phyloP scores from a whole-genome alignment of 371 early-diverging fungal genomes.

The Mortierella sp. region DNA sequence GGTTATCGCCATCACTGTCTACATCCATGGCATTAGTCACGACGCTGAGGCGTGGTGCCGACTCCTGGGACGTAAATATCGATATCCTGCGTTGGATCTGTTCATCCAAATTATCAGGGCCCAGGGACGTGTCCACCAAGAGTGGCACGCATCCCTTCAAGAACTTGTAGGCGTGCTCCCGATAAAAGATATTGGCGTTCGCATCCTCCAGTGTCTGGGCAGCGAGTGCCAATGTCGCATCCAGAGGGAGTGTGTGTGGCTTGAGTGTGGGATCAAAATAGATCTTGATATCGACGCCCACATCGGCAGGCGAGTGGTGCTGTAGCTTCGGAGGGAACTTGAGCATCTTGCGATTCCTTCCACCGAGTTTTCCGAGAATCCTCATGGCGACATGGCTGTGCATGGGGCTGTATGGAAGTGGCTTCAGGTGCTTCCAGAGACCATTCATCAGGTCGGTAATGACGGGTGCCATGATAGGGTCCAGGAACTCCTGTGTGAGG shows the following conservation, averaged over 20 bases:
- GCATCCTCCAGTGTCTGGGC: conserved; percentile 69
- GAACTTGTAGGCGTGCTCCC: conserved; percentile 79
- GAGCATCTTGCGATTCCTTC: conserved; percentile 85
- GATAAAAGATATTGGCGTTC: conserved; percentile 62
- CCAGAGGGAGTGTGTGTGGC: conserved; percentile 66
- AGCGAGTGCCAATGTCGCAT: conserved; percentile 64
- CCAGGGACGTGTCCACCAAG: conserved; percentile 77
- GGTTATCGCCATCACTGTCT: conserved; percentile 45
- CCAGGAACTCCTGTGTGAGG: conserved; percentile 95
- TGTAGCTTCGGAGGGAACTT: conserved; percentile 73
- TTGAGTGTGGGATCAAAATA: conserved; percentile 69
- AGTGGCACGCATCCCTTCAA: conserved; percentile 75
- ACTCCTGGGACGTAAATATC: conserved; percentile 38
- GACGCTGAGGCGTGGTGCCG: conserved; percentile 15
- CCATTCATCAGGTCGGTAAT: conserved; percentile 93
- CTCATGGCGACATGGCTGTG: conserved; percentile 92
- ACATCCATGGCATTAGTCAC: conserved; percentile 51
- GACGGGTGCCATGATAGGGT: conserved; percentile 95
- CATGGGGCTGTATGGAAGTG: conserved; percentile 82
- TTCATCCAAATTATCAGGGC: conserved; percentile 61
- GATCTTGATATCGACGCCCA: conserved; percentile 73
- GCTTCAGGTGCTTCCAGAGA: conserved; percentile 92
- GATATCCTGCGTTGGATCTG: conserved; percentile 55
- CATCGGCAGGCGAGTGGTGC: conserved; percentile 62
- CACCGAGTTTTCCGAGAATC: conserved; percentile 97